Evolutionary conservation across 176 grass and related monocot species (phyloP).

Genomic region (Panicum miliaceum): DNA sequence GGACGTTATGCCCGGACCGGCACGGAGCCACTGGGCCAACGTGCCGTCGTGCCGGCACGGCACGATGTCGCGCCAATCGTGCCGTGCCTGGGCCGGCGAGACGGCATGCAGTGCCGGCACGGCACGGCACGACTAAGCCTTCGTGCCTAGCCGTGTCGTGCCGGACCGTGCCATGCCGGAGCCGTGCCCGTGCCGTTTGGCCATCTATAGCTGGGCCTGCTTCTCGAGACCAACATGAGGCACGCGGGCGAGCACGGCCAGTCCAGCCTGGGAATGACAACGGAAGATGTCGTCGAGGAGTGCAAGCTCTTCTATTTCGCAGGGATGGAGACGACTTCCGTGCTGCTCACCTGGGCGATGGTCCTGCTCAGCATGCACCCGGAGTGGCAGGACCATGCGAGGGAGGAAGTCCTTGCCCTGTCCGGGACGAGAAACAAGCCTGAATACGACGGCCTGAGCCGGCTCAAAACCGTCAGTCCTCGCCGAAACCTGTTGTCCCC

Average conservation of each 20-base stretch:
- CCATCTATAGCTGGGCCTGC: slow-evolving; percentile 34
- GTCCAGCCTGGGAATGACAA: slow-evolving; percentile 31
- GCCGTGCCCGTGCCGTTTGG: no score
- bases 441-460: slow-evolving; percentile 44
- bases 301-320: slow-evolving; percentile 68
- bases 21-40: no score
- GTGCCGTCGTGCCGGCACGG: no score
- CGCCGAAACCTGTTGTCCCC: neutral
- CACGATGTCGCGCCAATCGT: no score
- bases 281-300: slow-evolving; percentile 54
- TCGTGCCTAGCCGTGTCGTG: no score
- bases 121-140: no score
- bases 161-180: no score
- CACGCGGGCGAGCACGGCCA: slow-evolving; percentile 27
- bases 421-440: slow-evolving; percentile 46
- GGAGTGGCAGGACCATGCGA: slow-evolving; percentile 48
- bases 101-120: no score
- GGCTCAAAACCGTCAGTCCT: slow-evolving; percentile 51
- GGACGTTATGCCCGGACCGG: no score
- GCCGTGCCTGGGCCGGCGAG: no score
- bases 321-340: slow-evolving; percentile 56
- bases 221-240: slow-evolving; percentile 47
- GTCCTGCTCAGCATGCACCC: slow-evolving; percentile 56
- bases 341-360: slow-evolving; percentile 60
- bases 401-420: slow-evolving; percentile 45